Conservation (phyloP, 257 asterid genomes). For the Solanum gandarillasii region DNA sequence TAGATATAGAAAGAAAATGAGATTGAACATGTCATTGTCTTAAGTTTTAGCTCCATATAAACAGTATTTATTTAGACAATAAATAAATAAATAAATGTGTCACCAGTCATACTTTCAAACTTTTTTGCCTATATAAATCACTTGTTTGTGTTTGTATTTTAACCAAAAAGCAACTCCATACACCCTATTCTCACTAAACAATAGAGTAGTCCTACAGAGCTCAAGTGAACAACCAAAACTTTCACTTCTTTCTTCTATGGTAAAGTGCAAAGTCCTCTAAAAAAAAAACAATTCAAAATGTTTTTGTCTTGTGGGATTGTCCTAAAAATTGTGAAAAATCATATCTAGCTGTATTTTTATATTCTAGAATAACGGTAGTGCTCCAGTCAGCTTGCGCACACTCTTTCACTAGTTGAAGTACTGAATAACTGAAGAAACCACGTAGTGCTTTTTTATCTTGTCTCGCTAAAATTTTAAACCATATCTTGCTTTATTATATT, state of each 20-base stretch:
- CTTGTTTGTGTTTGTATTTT: background rate
- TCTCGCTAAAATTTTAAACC: background rate
- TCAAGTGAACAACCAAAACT: background rate
- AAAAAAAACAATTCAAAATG: background rate
- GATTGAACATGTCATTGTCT: background rate
- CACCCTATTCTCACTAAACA: background rate
- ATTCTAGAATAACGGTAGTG: background rate
- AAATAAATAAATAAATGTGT: background rate
- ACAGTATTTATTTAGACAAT: background rate
- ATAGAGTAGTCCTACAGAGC: constrained; percentile 4
- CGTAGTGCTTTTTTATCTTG: background rate
- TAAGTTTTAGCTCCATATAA: background rate
- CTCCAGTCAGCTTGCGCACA: background rate
- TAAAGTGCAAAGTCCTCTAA: background rate
- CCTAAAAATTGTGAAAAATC: background rate
- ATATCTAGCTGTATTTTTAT: background rate
- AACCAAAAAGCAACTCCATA: background rate
- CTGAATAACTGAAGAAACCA: background rate
- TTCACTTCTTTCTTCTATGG: background rate
- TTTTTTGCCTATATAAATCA: constrained; percentile 16
- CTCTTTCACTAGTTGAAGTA: background rate
- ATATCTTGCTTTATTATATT: background rate
- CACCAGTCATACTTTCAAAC: background rate
- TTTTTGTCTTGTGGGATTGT: background rate
- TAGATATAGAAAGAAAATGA: background rate